Percentiles rank a stretch among this genome's conserved stretches.
Evolutionary conservation across 2,329 filamentous ascomycete species (phyloP).

Genomic region (Claviceps quebecensis): DNA sequence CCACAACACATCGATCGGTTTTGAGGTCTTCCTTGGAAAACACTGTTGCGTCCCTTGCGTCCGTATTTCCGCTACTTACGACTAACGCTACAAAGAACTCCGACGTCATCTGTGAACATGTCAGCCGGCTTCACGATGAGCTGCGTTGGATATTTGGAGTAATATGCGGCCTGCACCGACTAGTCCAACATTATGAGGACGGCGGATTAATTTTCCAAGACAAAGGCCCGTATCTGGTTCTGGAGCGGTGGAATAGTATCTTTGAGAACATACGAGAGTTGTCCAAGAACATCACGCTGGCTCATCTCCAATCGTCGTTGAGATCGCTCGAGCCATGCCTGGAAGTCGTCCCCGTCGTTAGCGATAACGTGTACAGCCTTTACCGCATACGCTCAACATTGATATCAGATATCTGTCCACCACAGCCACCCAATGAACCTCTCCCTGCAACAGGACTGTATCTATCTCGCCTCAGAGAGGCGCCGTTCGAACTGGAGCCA

Average conservation of each 20-base stretch:
- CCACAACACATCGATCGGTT: neutral
- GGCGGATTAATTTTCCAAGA: neutral
- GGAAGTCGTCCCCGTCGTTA: neutral
- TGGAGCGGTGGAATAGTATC: neutral
- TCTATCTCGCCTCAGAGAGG: neutral
- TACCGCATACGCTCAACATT: neutral
- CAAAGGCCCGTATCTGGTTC: neutral
- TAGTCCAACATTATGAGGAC: neutral
- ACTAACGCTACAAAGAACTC: neutral
- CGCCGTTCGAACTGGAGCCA: neutral
- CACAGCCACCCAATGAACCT: neutral
- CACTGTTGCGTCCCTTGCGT: neutral
- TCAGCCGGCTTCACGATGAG: neutral
- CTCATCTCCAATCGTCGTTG: too few relatives aligned
- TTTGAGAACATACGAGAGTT: neutral
- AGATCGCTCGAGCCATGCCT: neutral
- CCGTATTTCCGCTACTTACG: neutral
- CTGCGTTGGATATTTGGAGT: neutral
- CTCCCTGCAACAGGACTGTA: neutral
- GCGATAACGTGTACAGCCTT: neutral
- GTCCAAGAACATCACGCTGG: neutral
- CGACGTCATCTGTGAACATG: neutral
- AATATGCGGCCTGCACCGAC: neutral
- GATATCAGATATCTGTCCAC: neutral
- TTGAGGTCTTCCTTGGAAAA: neutral